phyloP scores from a whole-genome alignment of 2,329 filamentous ascomycete genomes.

The Claviceps fusiformis region DNA sequence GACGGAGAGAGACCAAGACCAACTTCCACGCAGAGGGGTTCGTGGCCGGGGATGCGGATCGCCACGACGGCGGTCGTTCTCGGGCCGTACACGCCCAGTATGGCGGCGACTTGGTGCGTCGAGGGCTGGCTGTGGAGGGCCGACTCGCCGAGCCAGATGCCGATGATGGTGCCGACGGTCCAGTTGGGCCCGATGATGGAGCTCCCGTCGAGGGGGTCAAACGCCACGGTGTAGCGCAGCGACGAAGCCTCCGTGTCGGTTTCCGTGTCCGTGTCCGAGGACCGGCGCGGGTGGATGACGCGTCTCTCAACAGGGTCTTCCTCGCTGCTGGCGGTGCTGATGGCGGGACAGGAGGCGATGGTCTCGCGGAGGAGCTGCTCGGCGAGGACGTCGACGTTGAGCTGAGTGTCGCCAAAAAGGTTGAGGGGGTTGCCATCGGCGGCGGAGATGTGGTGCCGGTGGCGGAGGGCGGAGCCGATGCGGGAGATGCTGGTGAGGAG shows the following conservation, averaged over 20 bases:
- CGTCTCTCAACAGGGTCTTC: conserved; percentile 42
- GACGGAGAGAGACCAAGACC: conserved; percentile 12
- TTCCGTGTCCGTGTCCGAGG: no score
- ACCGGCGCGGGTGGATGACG: no score
- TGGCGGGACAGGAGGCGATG: conserved; percentile 28
- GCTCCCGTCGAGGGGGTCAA: conserved; percentile 50
- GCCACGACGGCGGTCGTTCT: conserved; percentile 43
- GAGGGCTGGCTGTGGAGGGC: conserved; percentile 28
- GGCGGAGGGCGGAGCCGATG: conserved; percentile 31
- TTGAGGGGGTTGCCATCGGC: conserved; percentile 33
- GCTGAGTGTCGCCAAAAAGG: conserved; percentile 44
- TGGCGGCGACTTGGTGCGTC: conserved; percentile 30
- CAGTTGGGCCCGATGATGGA: conserved; percentile 46
- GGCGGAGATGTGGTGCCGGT: conserved; percentile 29
- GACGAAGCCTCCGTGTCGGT: no score
- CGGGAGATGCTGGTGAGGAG: conserved; percentile 31
- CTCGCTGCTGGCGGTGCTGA: conserved; percentile 42
- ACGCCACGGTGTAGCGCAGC: conserved; percentile 46
- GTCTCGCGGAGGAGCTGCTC: conserved; percentile 33
- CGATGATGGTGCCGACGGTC: conserved; percentile 45
- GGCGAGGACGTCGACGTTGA: conserved; percentile 42
- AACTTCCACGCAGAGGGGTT: conserved; percentile 38
- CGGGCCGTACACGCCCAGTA: conserved; percentile 41
- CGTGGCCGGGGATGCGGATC: conserved; percentile 28
- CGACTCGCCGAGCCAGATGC: conserved; percentile 39